These are phyloP conservation scores for Fomitopsis serialis DNA, from an alignment of 768 basidiomycete species.

Conservation along the genomic window DNA sequence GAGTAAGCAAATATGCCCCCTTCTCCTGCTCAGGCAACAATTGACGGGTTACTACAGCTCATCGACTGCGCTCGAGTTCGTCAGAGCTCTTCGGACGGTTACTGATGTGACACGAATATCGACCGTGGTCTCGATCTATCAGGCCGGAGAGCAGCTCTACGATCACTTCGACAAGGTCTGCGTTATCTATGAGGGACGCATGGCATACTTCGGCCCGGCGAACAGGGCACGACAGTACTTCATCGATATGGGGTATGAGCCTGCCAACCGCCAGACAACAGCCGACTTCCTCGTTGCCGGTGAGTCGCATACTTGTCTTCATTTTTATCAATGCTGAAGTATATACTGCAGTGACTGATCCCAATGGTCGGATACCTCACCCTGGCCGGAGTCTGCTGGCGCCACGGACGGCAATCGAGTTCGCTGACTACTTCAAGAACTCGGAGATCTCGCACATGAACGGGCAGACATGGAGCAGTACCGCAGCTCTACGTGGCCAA, in stretches of 20 bases:
- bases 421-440: constrained; percentile 32
- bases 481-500: constrained; percentile 39
- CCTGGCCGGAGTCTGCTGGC: constrained; percentile 31
- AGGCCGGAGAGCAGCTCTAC: constrained; percentile 69
- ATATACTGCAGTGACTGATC: constrained; percentile 45
- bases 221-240: constrained; percentile 66
- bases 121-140: constrained; percentile 81
- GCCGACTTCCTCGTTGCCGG: constrained; percentile 52
- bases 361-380: constrained; percentile 49
- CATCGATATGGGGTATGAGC: constrained; percentile 57
- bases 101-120: constrained; percentile 41
- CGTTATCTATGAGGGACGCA: constrained; percentile 67
- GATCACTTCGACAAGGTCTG: constrained; percentile 75
- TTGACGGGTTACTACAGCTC: constrained; percentile 20
- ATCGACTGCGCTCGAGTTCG: constrained; percentile 55
- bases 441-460: constrained; percentile 39
- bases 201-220: constrained; percentile 72
- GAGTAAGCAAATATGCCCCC: constrained; percentile 24
- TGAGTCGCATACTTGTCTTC: constrained; percentile 9
- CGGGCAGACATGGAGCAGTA: constrained; percentile 40
- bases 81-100: constrained; percentile 47
- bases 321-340: not conserved
- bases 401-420: constrained; percentile 54
- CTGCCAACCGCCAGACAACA: constrained; percentile 51
- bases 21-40: not conserved